phyloP scores from a whole-genome alignment of 768 basidiomycete genomes.

The Podaxis sp. region DNA sequence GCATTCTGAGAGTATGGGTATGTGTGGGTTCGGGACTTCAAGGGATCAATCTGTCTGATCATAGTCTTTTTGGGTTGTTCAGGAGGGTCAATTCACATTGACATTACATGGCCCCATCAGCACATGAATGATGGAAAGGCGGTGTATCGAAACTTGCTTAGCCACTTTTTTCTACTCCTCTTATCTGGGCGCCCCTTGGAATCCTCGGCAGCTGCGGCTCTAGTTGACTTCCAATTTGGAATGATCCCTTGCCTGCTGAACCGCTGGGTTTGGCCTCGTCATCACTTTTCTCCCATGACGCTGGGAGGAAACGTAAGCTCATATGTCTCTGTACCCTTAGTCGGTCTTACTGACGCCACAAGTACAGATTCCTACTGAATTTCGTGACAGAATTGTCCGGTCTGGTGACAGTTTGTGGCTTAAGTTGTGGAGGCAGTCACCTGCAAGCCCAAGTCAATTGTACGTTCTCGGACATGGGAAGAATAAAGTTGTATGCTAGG shows the following conservation, averaged over 20 bases:
- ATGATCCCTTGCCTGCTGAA: background rate
- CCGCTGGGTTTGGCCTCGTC: background rate
- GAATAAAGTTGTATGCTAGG: background rate
- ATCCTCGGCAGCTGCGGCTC: background rate
- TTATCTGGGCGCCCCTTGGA: background rate
- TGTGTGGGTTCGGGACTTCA: background rate
- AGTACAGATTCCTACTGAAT: background rate
- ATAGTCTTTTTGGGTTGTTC: background rate
- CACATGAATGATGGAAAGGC: background rate
- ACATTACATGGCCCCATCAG: background rate
- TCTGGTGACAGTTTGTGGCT: background rate
- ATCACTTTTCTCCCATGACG: background rate
- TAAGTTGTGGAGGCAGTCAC: background rate
- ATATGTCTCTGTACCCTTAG: background rate
- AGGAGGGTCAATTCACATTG: background rate
- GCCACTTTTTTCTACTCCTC: background rate
- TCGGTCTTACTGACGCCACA: background rate
- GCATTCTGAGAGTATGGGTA: background rate
- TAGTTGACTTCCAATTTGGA: background rate
- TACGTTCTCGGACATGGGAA: background rate
- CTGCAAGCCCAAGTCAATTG: too few relatives aligned
- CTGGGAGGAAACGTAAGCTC: background rate
- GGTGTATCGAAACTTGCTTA: background rate
- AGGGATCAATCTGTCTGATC: background rate
- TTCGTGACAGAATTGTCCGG: background rate